These are phyloP conservation scores for Lasiosphaeris hirsuta DNA, from an alignment of 495 filamentous ascomycete genomes.

Conservation along the genomic window DNA sequence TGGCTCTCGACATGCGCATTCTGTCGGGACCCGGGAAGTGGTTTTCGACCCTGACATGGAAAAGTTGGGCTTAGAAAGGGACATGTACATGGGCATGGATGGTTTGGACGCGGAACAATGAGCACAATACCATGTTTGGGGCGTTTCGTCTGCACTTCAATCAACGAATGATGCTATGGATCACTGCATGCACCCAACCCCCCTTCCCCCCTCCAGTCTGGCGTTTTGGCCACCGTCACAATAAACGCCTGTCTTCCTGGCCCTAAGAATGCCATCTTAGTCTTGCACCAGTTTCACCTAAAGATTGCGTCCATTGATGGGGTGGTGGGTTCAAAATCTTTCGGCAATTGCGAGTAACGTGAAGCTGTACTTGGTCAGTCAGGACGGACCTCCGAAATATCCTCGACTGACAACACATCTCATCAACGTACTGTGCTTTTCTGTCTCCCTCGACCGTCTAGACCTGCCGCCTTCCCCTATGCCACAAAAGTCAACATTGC, in stretches of 20 bases:
- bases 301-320: neutral
- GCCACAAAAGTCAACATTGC: no score
- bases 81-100: conserved; percentile 39
- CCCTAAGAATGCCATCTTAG: neutral
- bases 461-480: no score
- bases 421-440: no score
- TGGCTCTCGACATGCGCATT: conserved; percentile 30
- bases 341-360: no score
- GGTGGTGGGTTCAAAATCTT: no score
- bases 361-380: no score
- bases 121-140: conserved; percentile 39
- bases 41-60: conserved; percentile 31
- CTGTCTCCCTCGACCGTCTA: no score
- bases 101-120: conserved; percentile 34
- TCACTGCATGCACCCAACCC: conserved; percentile 10
- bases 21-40: conserved; percentile 23
- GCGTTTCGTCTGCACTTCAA: conserved; percentile 36
- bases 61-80: conserved; percentile 27
- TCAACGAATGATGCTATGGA: conserved; percentile 29
- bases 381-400: no score
- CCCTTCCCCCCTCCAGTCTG: neutral
- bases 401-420: no score
- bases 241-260: neutral
- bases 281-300: conserved; percentile 2
- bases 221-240: neutral